Base-by-base conservation (phyloP, 352 stramenopile genomes). In the Phytophthora citrophthora region DNA sequence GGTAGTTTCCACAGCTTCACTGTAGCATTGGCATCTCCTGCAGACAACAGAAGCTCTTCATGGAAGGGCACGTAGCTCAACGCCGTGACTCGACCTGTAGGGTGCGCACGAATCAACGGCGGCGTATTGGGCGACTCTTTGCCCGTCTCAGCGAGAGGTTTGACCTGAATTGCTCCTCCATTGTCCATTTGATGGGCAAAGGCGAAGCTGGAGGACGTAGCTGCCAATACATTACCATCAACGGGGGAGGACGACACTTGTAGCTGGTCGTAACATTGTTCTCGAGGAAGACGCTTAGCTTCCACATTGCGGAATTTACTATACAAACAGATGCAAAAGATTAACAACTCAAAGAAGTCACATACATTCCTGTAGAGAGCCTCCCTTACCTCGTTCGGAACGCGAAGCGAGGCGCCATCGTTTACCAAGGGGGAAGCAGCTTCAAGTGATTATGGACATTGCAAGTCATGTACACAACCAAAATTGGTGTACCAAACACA, bases 251-350 rank as follows among this genome's bases (percentile, higher is more conserved):
- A 20, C 18, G 76, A 78, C 38, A 91, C 73, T 50, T 92, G 82
- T 45, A 94, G 68, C 55, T 87, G 79, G 38, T 93, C 82, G 52
- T 79, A 94, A 55, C 62, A 77, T 34, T 85, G 70, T 34, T 88
- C 85, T 16, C 74, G 75, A 31, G 79, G 54, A 23, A 78, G 61
- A 23, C 58, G 56, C 55, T 73, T 72, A 71, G 79, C 89, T 70
- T 93, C 83, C 29, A 93, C 61, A 65, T 93, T 93, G 57, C 86
- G 83, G 60, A 91, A 90, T 62, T 94, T 94, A 61, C 86, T 94
- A 61, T 24, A 16, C 5, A 16, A 13, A 45, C 11, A 56, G 26
- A 60, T 10, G 49, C 10, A 31, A 2, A 10, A 10, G 29, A 23
- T 54, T 40, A 53, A 34, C 20, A n/a, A 34, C 29, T 34, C 8